Evolutionary conservation across 108 stramenopile genomes (phyloP).

Genomic region (Cylindrotheca fusiformis): DNA sequence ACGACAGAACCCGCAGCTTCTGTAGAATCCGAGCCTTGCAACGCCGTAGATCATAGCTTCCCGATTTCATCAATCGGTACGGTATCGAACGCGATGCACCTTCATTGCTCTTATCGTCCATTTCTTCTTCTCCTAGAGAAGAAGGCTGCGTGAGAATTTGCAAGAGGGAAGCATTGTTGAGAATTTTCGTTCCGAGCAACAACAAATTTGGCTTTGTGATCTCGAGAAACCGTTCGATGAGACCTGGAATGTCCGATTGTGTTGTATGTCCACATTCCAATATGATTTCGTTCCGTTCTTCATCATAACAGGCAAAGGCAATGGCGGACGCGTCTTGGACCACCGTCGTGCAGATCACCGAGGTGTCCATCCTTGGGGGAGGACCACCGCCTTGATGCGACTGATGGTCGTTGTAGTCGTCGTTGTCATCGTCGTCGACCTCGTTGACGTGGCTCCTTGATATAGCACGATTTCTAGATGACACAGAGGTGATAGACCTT

Average conservation of each 20-base stretch:
- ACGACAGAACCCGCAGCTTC: constrained; percentile 64
- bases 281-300: constrained; percentile 70
- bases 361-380: constrained; percentile 40
- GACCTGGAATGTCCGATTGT: constrained; percentile 45
- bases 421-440: neutral
- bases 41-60: constrained; percentile 60
- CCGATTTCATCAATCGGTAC: constrained; percentile 74
- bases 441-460: no score
- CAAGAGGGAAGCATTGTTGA: constrained; percentile 32
- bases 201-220: constrained; percentile 62
- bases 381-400: neutral
- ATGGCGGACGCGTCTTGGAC: constrained; percentile 60
- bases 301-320: constrained; percentile 76
- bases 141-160: constrained; percentile 27
- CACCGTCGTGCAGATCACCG: constrained; percentile 55
- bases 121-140: constrained; percentile 1
- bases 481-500: no score
- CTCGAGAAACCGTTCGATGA: constrained; percentile 52
- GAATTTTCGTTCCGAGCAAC: constrained; percentile 36
- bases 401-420: neutral
- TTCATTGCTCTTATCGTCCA: constrained; percentile 1
- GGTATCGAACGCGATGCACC: constrained; percentile 35
- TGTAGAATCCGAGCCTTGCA: constrained; percentile 69
- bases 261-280: constrained; percentile 49
- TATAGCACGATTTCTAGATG: no score